Evolutionary conservation across 495 filamentous ascomycete genomes (phyloP), one percentile per base, ranked within the genome.

Genomic region (Penicillium paxilli): DNA sequence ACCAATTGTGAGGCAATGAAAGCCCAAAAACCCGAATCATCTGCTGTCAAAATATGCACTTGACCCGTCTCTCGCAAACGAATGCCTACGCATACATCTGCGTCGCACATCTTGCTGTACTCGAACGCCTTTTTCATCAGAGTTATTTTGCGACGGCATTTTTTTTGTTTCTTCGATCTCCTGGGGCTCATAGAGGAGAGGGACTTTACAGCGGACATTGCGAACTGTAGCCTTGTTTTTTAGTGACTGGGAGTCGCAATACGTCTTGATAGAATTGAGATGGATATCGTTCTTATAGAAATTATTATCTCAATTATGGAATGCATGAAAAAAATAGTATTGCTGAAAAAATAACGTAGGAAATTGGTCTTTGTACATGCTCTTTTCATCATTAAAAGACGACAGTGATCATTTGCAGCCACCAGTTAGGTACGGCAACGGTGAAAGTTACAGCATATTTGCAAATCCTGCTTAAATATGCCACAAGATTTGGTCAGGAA

Each of bases 21-120:
- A 45, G 60, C 21, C 60, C 52, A 63, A 51, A 63, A 59, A 33
- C 60, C 56, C 16, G 56, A 59, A 51, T 45, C 20, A 56, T 63
- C 60, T 37, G 45, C 52, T 12, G 55, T 55, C 38, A 58, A 51
- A 53, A 60, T 26, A 51, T 50, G 40, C 54, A 63, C 54, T 35
- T 54, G 45, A 19, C 60, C 53, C 33, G 56, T 57, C 47, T 63
- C 60, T 28, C 54, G 50, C 14, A 64, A 25, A 19, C 57, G 57
- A 54, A 64, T 57, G 12, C 57, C 57, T 21, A 60, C 23, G 35
- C 38, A 60, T 44, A 64, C 38, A 51, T 64, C 61, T 20, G 54
- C 52, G 20, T 52, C 47, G 24, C 45, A 59, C 24, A 57, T 48
- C 47, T 41, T 46, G 26, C 59, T 66, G 44, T 59, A 59, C 30